These are phyloP conservation scores for Viola odorata DNA, from an alignment of 345 rosid genomes.

Conservation along the genomic window DNA sequence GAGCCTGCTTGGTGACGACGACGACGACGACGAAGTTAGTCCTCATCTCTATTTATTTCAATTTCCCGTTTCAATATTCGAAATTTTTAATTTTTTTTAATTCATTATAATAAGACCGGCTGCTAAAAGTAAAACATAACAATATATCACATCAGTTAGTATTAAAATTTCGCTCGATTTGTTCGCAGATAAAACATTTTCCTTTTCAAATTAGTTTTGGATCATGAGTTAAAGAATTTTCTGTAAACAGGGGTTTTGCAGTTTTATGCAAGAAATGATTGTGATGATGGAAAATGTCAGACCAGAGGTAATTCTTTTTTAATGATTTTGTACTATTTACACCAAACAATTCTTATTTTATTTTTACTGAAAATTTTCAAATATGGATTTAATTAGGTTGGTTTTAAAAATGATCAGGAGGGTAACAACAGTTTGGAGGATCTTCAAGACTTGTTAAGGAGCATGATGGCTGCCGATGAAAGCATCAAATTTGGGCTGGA, in stretches of 20 bases:
- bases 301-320: conserved; percentile 22
- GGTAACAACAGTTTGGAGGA: conserved; percentile 21
- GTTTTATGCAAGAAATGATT: conserved; percentile 40
- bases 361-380: not conserved
- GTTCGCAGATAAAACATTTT: not conserved
- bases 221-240: not conserved
- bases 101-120: not conserved
- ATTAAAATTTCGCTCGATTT: too few species aligned
- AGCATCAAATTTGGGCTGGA: not conserved
- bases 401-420: conserved; percentile 7
- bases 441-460: conserved; percentile 27
- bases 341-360: not conserved
- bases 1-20: conserved; percentile 23
- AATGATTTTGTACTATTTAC: too few species aligned
- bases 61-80: not conserved
- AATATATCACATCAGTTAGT: too few species aligned
- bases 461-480: conserved; percentile 23
- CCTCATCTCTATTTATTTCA: not conserved
- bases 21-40: conserved; percentile 35
- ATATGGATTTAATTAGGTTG: not conserved
- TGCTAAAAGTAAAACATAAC: not conserved
- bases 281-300: conserved; percentile 26
- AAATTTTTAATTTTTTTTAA: not conserved
- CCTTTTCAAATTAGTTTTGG: not conserved
- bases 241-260: conserved; percentile 25